Base-by-base conservation (phyloP, 352 stramenopile genomes). In the Globisporangium sylvaticum region DNA sequence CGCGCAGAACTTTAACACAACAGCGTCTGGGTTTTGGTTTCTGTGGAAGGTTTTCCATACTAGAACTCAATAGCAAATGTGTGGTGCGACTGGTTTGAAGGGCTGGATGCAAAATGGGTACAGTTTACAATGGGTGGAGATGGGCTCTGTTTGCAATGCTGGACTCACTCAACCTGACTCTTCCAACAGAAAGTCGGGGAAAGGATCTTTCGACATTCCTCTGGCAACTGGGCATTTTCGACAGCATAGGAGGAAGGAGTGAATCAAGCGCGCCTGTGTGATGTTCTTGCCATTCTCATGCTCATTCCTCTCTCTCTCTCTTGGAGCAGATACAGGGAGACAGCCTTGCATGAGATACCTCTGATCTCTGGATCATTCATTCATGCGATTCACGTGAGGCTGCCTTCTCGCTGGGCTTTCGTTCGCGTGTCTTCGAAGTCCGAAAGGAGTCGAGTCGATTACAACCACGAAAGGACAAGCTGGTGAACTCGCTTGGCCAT, bases 31-130 rank as follows among this genome's bases (percentile, higher is more conserved):
- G 7, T 29, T 15, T 10, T 39, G 31, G 4, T 39, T 59, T 59
- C 54, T 59, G 29, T 34, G 18, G 8, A 59, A 59, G 53, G 25
- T n/a, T 59, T 58, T 59, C 54, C 15, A 59, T 29, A 44, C 44
- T 59, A n/a, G 54, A 59, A 58, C 24, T 27, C 44, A 20, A 24
- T 24, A 24, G 44, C 5, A 20, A 12, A 37, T 18, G 50, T 57
- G 50, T 53, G 44, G 6, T 14, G 20, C 15, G 48, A 29, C 48
- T 56, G 50, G 22, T n/a, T 27, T 32, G 24, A 24, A 54, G 20
- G 0, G n/a, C n/a, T n/a, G n/a, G n/a, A n/a, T n/a, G n/a, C 12
- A 27, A 20, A 58, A 58, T 58, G 53, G 53, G 53, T 58, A 39
- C 53, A 58, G 53, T 44, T 44, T 44, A 20, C 37, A 44, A 44